Evolutionary conservation across 2,329 filamentous ascomycete species (phyloP).

Genomic region (Diaporthe ilicicola): DNA sequence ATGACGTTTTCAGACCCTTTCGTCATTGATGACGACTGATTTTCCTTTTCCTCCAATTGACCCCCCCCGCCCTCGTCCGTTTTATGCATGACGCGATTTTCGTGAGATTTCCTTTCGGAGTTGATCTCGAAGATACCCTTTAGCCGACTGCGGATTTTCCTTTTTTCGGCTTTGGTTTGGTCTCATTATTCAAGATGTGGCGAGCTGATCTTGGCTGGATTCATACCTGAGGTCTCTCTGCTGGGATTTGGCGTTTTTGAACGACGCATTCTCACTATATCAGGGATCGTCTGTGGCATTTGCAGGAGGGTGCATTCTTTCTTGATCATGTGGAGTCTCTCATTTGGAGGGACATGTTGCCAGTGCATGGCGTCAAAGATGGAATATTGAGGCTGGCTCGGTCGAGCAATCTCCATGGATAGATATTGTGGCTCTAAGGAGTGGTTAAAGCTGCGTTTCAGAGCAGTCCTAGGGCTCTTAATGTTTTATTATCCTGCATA

Average conservation of each 20-base stretch:
- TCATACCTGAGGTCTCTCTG: not conserved
- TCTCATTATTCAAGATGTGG: not conserved
- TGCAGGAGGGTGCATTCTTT: not conserved
- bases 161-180: conserved; percentile 2
- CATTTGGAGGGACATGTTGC: not conserved
- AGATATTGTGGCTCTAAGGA: not conserved
- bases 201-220: not conserved
- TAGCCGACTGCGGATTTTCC: not conserved
- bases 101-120: not conserved
- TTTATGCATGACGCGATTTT: not conserved
- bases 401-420: not conserved
- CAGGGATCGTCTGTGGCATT: not conserved
- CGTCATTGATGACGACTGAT: conserved; percentile 15
- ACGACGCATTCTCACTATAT: not conserved
- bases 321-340: not conserved
- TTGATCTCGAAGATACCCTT: conserved; percentile 18
- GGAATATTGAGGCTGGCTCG: not conserved
- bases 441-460: not conserved
- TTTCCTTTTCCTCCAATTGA: not conserved
- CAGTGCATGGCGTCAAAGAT: not conserved
- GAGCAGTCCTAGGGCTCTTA: not conserved
- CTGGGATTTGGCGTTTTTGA: not conserved
- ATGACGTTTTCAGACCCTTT: not conserved
- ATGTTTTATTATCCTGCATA: not conserved
- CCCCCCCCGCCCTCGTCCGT: not conserved